These are phyloP conservation scores for Penicillium paradoxum DNA, from an alignment of 495 filamentous ascomycete species.

Conservation along the genomic window DNA sequence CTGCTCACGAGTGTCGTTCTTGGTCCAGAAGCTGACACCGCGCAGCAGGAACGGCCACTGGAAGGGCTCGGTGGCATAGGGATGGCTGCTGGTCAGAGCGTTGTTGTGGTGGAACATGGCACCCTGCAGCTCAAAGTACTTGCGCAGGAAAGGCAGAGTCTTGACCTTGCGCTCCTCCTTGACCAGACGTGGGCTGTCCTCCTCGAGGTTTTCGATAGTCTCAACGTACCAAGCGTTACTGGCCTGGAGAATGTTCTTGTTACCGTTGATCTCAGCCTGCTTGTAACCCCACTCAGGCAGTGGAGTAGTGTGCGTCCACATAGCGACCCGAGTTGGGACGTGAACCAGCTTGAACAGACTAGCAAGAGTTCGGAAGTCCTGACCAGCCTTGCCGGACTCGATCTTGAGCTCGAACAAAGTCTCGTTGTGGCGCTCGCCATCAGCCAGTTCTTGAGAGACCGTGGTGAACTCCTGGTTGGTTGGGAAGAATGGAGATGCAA, in stretches of 20 bases:
- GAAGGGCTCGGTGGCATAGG: conserved; percentile 90
- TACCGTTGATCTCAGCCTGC: conserved; percentile 98
- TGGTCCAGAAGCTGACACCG: conserved; percentile 98
- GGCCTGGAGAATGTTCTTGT: conserved; percentile 86
- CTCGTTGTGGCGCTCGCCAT: conserved; percentile 77
- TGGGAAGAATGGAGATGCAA: conserved; percentile 94
- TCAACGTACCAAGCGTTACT: conserved; percentile 96
- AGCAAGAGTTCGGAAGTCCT: conserved; percentile 83
- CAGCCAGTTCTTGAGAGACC: conserved; percentile 63
- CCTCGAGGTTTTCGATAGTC: conserved; percentile 73
- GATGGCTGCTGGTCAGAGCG: conserved; percentile 92
- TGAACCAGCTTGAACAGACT: conserved; percentile 95
- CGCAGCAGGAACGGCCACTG: conserved; percentile 96
- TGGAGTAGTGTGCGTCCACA: conserved; percentile 95
- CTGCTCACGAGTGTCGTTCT: conserved; percentile 91
- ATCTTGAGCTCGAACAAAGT: conserved; percentile 91
- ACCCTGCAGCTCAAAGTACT: conserved; percentile 94
- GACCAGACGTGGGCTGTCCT: conserved; percentile 60
- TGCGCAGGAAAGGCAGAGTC: conserved; percentile 78
- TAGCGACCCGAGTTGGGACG: conserved; percentile 86
- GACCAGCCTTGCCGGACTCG: conserved; percentile 74
- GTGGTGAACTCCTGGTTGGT: conserved; percentile 99
- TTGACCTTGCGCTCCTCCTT: conserved; percentile 75
- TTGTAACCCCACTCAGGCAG: conserved; percentile 96
- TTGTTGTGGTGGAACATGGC: conserved; percentile 99